Conservation (phyloP, 23 red algal species). For the Gracilaria gracilis region DNA sequence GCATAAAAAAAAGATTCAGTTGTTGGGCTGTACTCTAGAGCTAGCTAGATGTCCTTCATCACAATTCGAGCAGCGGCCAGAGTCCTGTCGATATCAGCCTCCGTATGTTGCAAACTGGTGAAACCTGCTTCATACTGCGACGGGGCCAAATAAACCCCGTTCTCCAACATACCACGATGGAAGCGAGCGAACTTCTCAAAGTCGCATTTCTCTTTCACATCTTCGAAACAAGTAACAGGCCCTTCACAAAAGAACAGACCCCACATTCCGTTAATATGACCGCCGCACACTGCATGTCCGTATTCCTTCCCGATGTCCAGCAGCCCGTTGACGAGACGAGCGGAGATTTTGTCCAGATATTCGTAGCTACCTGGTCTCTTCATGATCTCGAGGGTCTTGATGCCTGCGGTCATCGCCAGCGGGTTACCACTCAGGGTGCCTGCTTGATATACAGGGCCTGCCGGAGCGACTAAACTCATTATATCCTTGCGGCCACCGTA, state of each 20-base stretch:
- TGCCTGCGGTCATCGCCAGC: constrained; percentile 98
- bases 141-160: constrained; percentile 95
- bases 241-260: constrained; percentile 95
- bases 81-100: constrained; percentile 94
- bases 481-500: constrained; percentile 97
- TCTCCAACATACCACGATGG: constrained; percentile 96
- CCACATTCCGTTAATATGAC: constrained; percentile 93
- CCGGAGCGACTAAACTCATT: constrained; percentile 98
- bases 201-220: constrained; percentile 87
- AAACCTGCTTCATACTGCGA: constrained; percentile 98
- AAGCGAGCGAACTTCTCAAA: constrained; percentile 93
- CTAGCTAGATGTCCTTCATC: constrained; percentile 62
- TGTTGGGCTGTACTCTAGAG: background rate
- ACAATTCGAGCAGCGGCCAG: constrained; percentile 84
- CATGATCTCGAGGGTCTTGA: constrained; percentile 99
- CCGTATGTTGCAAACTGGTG: constrained; percentile 91
- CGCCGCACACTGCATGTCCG: constrained; percentile 92
- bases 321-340: constrained; percentile 79
- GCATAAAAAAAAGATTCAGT: background rate
- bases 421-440: constrained; percentile 97
- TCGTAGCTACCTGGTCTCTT: constrained; percentile 94
- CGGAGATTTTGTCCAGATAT: constrained; percentile 87
- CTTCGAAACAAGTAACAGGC: constrained; percentile 93
- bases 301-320: constrained; percentile 77
- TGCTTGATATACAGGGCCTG: constrained; percentile 98